phyloP scores from a whole-genome alignment of 257 asterid species.

The Solanum bulbocastanum region DNA sequence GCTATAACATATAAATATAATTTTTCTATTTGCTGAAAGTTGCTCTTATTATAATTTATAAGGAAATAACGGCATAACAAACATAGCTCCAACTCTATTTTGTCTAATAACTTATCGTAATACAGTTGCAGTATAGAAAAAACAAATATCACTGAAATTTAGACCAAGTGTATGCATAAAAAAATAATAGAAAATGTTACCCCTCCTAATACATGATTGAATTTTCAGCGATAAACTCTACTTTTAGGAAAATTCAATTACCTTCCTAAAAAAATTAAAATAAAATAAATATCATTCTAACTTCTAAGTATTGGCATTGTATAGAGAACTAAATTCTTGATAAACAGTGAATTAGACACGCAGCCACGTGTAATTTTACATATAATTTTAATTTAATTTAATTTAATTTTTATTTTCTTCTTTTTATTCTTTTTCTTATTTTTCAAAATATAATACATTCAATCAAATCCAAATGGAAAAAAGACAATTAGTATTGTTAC shows the following conservation, averaged over 20 bases:
- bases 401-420: no score
- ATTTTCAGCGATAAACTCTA: background rate
- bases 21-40: no score
- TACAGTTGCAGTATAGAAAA: background rate
- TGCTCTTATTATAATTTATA: no score
- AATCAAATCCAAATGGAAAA: background rate
- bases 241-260: no score
- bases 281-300: no score
- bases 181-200: background rate
- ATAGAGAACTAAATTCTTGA: background rate
- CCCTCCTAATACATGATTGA: background rate
- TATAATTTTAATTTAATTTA: no score
- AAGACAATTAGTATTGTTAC: background rate
- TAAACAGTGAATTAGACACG: no score
- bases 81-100: background rate
- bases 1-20: no score
- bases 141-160: background rate
- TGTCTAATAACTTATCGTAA: background rate
- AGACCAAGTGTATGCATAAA: background rate
- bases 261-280: background rate
- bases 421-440: background rate
- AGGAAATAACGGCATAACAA: background rate
- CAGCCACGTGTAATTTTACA: background rate
- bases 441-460: background rate
- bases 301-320: background rate